Conservation (phyloP, 2,329 filamentous ascomycete species). For the Verticillium tricorpus region DNA sequence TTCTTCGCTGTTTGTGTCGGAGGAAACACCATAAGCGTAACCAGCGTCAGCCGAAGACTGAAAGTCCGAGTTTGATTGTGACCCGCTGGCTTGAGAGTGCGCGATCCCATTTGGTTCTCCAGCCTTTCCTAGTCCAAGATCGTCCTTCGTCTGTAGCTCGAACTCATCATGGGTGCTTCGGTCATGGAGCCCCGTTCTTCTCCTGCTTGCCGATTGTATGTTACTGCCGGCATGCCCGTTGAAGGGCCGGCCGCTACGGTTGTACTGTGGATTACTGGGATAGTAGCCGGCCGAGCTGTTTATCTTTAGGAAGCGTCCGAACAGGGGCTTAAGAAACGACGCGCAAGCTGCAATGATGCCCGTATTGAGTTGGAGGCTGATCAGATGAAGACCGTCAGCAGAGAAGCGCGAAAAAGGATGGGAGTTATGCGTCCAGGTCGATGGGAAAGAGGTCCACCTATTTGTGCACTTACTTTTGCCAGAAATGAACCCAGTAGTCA, state of each 20-base stretch:
- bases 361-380: conserved; percentile 34
- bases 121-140: neutral
- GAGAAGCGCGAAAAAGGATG: neutral
- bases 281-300: conserved; percentile 11
- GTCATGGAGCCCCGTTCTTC: neutral
- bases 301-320: conserved; percentile 22
- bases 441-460: neutral
- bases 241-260: conserved; percentile 4
- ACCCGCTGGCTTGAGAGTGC: neutral
- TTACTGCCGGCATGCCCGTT: neutral
- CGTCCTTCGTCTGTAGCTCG: neutral
- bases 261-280: conserved; percentile 2
- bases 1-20: conserved; percentile 5
- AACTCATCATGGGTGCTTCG: neutral
- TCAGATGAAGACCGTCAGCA: conserved; percentile 8
- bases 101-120: neutral
- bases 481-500: conserved; percentile 19
- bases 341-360: conserved; percentile 35
- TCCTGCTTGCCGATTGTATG: neutral
- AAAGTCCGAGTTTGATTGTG: neutral
- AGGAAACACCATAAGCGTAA: neutral
- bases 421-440: neutral
- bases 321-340: conserved; percentile 31
- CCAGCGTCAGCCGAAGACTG: neutral
- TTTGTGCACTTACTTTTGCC: conserved; percentile 14